These are phyloP conservation scores for Gypsophila paniculata DNA, from an alignment of 179 eudicot species.

Conservation along the genomic window DNA sequence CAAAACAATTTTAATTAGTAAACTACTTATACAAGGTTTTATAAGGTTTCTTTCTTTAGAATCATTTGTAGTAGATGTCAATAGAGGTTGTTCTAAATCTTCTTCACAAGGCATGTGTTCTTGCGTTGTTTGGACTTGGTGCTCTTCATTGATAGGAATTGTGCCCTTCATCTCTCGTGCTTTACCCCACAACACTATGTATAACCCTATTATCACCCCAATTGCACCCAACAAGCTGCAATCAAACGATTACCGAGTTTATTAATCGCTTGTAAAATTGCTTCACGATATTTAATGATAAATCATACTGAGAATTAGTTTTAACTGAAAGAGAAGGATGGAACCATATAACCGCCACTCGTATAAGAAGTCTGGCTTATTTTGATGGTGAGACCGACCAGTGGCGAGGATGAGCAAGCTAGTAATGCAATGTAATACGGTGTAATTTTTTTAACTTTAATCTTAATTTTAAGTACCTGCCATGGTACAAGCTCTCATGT, in stretches of 20 bases:
- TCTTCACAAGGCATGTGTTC: conserved; percentile 17
- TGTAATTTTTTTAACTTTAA: no score
- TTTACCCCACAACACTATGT: conserved; percentile 63
- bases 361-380: no score
- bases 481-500: conserved; percentile 44
- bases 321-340: no score
- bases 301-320: no score
- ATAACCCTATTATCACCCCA: conserved; percentile 48
- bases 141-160: not conserved
- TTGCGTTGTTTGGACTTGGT: not conserved
- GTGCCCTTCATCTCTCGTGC: conserved; percentile 32
- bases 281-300: no score
- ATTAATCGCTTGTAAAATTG: no score
- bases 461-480: conserved; percentile 34
- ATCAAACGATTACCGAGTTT: not conserved
- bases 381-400: no score
- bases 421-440: no score
- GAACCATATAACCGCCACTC: no score
- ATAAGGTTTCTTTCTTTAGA: not conserved
- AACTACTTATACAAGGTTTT: not conserved
- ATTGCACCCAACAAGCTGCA: conserved; percentile 47
- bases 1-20: no score
- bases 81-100: conserved; percentile 40
- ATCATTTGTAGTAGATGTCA: conserved; percentile 2
- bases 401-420: no score